A percentile compares a stretch with the other conserved stretches of the same genome.
Evolutionary conservation across 2,329 filamentous ascomycete genomes (phyloP).

Genomic region (Chaetomiaceae sp.): DNA sequence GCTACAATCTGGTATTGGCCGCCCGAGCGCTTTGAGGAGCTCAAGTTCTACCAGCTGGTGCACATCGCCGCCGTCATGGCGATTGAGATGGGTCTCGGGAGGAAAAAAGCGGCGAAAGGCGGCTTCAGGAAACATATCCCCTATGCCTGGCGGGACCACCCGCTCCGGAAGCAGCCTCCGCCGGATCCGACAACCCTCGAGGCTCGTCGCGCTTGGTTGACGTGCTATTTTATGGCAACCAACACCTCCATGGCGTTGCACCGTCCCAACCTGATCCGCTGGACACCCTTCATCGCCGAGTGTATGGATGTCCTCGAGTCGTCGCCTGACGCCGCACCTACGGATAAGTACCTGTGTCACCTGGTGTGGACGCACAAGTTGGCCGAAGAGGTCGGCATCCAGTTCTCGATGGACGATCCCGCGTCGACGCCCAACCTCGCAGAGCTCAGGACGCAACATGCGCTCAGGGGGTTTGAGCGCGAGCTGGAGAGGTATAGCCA

Average conservation of each 20-base stretch:
- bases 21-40: constrained; percentile 76
- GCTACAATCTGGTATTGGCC: constrained; percentile 81
- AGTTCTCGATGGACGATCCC: constrained; percentile 65
- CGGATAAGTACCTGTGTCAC: constrained; percentile 55
- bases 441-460: constrained; percentile 61
- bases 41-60: constrained; percentile 85
- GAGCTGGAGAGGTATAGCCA: constrained; percentile 58
- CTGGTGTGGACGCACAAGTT: constrained; percentile 58
- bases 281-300: constrained; percentile 58
- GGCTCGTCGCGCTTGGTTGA: constrained; percentile 54
- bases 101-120: constrained; percentile 35
- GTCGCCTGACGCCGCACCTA: constrained; percentile 51
- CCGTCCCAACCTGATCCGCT: constrained; percentile 56
- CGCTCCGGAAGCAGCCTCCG: constrained; percentile 39
- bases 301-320: constrained; percentile 52
- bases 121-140: constrained; percentile 34
- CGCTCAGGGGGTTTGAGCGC: constrained; percentile 60
- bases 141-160: constrained; percentile 39
- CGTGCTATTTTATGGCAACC: constrained; percentile 55
- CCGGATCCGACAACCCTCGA: constrained; percentile 53
- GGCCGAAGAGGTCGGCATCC: constrained; percentile 62
- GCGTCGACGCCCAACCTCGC: constrained; percentile 50
- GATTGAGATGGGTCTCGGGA: constrained; percentile 72
- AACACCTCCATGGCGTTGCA: constrained; percentile 60
- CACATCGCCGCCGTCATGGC: constrained; percentile 79